Evolutionary conservation across 2,329 filamentous ascomycete genomes (phyloP), one percentile per base, ranked within the genome.

Genomic region (Gaeumannomyces tritici): DNA sequence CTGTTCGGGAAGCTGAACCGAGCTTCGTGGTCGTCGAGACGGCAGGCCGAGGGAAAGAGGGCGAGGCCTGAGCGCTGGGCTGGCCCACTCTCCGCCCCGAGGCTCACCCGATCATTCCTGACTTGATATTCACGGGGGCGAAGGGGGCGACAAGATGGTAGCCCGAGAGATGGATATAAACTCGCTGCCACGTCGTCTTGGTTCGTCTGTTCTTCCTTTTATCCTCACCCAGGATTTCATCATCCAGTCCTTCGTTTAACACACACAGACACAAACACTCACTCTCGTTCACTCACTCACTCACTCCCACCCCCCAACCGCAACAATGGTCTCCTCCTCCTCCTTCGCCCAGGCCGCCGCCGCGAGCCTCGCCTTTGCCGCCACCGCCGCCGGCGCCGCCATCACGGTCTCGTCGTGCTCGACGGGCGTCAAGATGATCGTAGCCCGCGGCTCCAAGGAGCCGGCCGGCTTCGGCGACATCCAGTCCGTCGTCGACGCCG

Each of bases 361-460:
- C 58, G 58, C 18, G 21, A 35, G 58, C 58, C 58, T 60, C 9
- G 9, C 51, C 31, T n/a, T 60, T 35, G 58, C 35, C 26, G 18
- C 58, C 7, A 33, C 47, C 26, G 58, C 24, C 24, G n/a, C 35
- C 13, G 15, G 47, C 28, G 58, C 15, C 31, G n/a, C 58, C 35
- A 4, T 47, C n/a, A 7, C 35, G 11, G 2, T 35, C 4, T 42
- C 58, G 9, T 26, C 31, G 4, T 61, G 59, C 51, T 35, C 59
- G 6, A 12, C 35, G 3, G 63, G 63, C n/a, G 60, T 61, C n/a
- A 65, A 75, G 65, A 73, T 76, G 64, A 72, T 76, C 59, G 72
- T 74, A 6, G 72, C 72, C 0, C 70, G 74, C 11, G 74, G 70
- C 12, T 70, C 68, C 33, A 72, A 70, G 24, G 73, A 74, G 66